A percentile compares a stretch with the other conserved stretches of the same genome.
Conservation (phyloP, 1,284 basidiomycete species). For the Puccinia polysora region DNA sequence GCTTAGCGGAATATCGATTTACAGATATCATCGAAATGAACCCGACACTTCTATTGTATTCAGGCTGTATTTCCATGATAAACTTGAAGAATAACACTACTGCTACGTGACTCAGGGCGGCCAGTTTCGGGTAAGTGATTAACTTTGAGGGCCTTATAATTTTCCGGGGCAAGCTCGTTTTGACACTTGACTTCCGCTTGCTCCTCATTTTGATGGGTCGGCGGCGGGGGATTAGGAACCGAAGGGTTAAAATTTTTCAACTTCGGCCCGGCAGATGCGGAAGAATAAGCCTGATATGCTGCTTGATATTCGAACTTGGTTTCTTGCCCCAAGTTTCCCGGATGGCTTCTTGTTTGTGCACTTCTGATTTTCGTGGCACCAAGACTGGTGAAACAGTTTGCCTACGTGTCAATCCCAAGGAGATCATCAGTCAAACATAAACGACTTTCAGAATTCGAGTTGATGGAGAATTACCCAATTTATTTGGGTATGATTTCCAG, state of each 20-base stretch:
- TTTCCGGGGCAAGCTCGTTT: background rate
- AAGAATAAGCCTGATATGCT: constrained; percentile 11
- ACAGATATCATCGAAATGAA: too few relatives aligned
- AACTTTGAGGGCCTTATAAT: background rate
- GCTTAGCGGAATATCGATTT: too few relatives aligned
- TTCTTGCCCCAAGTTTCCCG: background rate
- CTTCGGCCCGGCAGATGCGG: background rate
- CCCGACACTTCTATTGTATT: too few relatives aligned
- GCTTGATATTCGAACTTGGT: constrained; percentile 6
- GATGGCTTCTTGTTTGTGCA: background rate
- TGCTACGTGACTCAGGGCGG: background rate
- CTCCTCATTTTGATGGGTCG: background rate
- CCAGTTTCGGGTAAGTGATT: too few relatives aligned
- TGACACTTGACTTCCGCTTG: constrained; percentile 5
- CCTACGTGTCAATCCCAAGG: too few relatives aligned
- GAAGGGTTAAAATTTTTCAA: background rate
- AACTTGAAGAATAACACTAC: background rate
- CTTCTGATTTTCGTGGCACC: constrained; percentile 1
- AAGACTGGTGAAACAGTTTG: too few relatives aligned
- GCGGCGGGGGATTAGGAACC: background rate
- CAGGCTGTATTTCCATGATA: background rate
- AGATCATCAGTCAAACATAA: too few relatives aligned
- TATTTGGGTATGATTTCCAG: background rate
- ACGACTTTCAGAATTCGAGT: too few relatives aligned
- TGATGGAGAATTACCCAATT: constrained; percentile 1